A percentile compares a stretch with the other conserved stretches of the same genome.
Evolutionary conservation across 768 basidiomycete species (phyloP).

Genomic region (Pleurotus tuber-regium): DNA sequence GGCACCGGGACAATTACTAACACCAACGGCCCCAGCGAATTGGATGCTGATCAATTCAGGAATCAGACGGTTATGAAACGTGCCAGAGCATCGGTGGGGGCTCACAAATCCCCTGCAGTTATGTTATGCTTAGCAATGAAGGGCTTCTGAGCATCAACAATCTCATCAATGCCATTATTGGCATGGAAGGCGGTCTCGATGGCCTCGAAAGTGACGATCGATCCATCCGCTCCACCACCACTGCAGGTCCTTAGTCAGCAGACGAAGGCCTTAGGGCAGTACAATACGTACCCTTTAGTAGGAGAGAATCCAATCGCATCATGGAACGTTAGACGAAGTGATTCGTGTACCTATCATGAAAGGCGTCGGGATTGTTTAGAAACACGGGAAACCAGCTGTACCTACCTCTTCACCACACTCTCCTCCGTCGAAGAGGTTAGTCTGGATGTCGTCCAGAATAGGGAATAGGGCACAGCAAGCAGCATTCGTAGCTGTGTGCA

Average conservation of each 20-base stretch:
- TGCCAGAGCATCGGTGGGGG: background rate
- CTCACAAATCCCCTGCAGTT: conserved; percentile 34
- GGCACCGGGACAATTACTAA: conserved; percentile 33
- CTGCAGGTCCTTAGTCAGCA: conserved; percentile 12
- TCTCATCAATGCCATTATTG: conserved; percentile 30
- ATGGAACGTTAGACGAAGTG: conserved; percentile 35
- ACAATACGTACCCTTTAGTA: conserved; percentile 25
- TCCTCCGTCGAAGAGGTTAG: conserved; percentile 23
- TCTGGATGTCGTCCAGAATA: conserved; percentile 19
- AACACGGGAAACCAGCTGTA: no score
- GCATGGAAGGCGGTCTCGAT: conserved; percentile 32
- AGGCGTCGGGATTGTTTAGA: no score
- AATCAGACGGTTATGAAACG: background rate
- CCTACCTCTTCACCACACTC: conserved; percentile 26
- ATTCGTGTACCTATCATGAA: conserved; percentile 22
- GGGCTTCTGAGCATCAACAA: conserved; percentile 24
- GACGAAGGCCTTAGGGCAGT: background rate
- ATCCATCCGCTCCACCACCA: conserved; percentile 35
- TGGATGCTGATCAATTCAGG: conserved; percentile 24
- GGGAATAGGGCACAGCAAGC: conserved; percentile 18
- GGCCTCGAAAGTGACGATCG: conserved; percentile 31
- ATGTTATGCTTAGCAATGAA: conserved; percentile 26
- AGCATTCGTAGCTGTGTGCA: conserved; percentile 12
- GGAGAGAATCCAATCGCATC: conserved; percentile 41
- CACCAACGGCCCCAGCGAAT: conserved; percentile 33